A percentile compares a stretch with the other conserved stretches of the same genome.
Evolutionary conservation across 495 filamentous ascomycete species (phyloP).

Genomic region (Recurvomyces mirabilis): DNA sequence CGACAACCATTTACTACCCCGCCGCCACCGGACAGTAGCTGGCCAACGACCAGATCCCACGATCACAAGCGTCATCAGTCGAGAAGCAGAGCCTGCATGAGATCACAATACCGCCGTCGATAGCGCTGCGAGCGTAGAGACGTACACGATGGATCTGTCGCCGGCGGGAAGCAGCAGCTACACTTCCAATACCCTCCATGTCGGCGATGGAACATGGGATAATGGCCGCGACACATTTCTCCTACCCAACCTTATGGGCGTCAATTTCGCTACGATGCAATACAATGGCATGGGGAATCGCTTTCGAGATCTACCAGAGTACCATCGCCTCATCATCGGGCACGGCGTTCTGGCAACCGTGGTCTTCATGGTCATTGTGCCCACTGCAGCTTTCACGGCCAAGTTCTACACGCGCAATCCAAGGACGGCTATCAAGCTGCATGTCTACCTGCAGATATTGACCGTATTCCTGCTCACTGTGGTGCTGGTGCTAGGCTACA

Average conservation of each 20-base stretch:
- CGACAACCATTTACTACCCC: too few relatives aligned
- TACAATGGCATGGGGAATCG: conserved; percentile 91
- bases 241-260: conserved; percentile 70
- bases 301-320: conserved; percentile 62
- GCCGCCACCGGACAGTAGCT: too few relatives aligned
- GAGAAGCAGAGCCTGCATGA: not conserved
- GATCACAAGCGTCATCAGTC: too few relatives aligned
- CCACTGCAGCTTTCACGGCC: conserved; percentile 61
- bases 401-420: conserved; percentile 56
- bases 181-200: conserved; percentile 66
- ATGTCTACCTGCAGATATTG: conserved; percentile 80
- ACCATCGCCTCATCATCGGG: conserved; percentile 65
- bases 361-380: conserved; percentile 76
- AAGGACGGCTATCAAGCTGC: conserved; percentile 56
- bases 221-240: conserved; percentile 72
- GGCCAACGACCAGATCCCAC: too few relatives aligned
- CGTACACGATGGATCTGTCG: conserved; percentile 26
- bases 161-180: conserved; percentile 75
- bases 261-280: conserved; percentile 89
- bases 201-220: conserved; percentile 92
- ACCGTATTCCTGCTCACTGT: conserved; percentile 61
- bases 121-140: conserved; percentile 4
- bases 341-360: conserved; percentile 82
- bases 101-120: not conserved
- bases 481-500: conserved; percentile 62